A percentile compares a stretch with the other conserved stretches of the same genome.
phyloP scores from a whole-genome alignment of 129 eudicot species.

The carrot (Daucus carota) region DH1_v3.0 NC_030388.2:31192501-31193000 shows the following conservation, averaged over 20 bases:
- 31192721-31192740: not conserved
- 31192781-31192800: slow-evolving; percentile 12
- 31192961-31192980: slow-evolving; percentile 78
- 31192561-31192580: no score
- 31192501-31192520: not conserved
- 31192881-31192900: slow-evolving; percentile 88
- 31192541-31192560: no score
- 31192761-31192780: slow-evolving; percentile 4
- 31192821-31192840: slow-evolving; percentile 79
- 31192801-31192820: slow-evolving; percentile 59
- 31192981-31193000: slow-evolving; percentile 33
- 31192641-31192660: no score
- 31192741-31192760: not conserved
- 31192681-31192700: no score
- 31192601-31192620: no score
- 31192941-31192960: slow-evolving; percentile 76
- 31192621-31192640: no score
- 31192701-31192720: not conserved
- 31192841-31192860: slow-evolving; percentile 88
- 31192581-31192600: no score
- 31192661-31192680: no score
- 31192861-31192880: slow-evolving; percentile 78
- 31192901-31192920: slow-evolving; percentile 89
- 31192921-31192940: slow-evolving; percentile 87
- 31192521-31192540: not conserved